Evolutionary conservation across 805 yeast genomes (phyloP).

Genomic region (Komagataella populi): DNA sequence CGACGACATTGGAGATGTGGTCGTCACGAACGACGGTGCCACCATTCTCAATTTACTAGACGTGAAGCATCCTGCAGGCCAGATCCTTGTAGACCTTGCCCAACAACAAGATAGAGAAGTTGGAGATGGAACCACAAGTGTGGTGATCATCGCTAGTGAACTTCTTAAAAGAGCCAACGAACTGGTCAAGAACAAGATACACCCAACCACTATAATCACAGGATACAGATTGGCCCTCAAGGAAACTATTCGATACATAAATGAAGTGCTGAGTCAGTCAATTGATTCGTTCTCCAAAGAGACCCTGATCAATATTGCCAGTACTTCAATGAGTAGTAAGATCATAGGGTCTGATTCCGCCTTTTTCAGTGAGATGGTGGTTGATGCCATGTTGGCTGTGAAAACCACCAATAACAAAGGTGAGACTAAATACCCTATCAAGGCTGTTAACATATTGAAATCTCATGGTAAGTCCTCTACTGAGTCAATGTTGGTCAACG

Average conservation of each 20-base stretch:
- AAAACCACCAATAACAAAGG: slow-evolving; percentile 83
- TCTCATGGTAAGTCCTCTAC: slow-evolving; percentile 91
- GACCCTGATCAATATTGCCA: slow-evolving; percentile 80
- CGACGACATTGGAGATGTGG: slow-evolving; percentile 97
- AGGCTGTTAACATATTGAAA: slow-evolving; percentile 90
- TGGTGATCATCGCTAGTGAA: slow-evolving; percentile 92
- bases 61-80: slow-evolving; percentile 98
- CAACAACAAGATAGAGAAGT: slow-evolving; percentile 98
- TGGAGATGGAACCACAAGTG: slow-evolving; percentile 97
- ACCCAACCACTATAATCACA: slow-evolving; percentile 95
- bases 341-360: slow-evolving; percentile 90
- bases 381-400: slow-evolving; percentile 90
- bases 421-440: slow-evolving; percentile 86
- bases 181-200: slow-evolving; percentile 83
- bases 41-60: slow-evolving; percentile 82
- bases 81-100: slow-evolving; percentile 90
- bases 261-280: slow-evolving; percentile 69
- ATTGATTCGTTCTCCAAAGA: slow-evolving; percentile 76
- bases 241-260: slow-evolving; percentile 80
- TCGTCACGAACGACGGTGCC: slow-evolving; percentile 98
- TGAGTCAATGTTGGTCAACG: slow-evolving; percentile 80
- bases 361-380: slow-evolving; percentile 82
- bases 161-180: slow-evolving; percentile 86
- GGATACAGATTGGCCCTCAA: slow-evolving; percentile 90
- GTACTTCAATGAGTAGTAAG: slow-evolving; percentile 94